phyloP scores from a whole-genome alignment of 129 eudicot species.

The Pittosporum tobira region DNA sequence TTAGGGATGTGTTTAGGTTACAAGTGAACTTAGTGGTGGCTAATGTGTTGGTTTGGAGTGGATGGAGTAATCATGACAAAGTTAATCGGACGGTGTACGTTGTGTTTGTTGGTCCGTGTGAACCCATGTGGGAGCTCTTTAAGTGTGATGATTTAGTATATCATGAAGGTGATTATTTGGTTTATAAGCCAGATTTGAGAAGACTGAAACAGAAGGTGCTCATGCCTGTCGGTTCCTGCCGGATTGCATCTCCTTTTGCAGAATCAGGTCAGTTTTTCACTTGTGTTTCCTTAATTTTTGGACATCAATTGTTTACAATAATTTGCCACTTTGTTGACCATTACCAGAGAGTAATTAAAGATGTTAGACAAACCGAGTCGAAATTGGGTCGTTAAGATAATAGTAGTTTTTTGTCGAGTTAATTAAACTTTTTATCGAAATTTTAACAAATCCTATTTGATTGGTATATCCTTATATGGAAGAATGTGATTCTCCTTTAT shows the following conservation, averaged over 20 bases:
- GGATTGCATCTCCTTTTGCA: constrained; percentile 30
- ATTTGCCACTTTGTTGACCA: no score
- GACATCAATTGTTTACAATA: no score
- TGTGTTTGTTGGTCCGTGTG: constrained; percentile 51
- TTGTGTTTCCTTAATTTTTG: background rate
- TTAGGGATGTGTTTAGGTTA: constrained; percentile 47
- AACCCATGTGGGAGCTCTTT: constrained; percentile 70
- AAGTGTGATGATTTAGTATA: constrained; percentile 69
- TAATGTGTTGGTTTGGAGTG: constrained; percentile 41
- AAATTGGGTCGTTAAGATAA: no score
- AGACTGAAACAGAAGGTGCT: constrained; percentile 39
- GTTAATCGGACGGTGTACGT: constrained; percentile 27
- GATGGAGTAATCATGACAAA: constrained; percentile 17
- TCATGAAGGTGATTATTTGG: constrained; percentile 43
- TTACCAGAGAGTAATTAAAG: no score
- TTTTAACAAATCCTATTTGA: no score
- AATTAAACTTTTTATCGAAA: no score
- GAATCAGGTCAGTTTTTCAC: constrained; percentile 20
- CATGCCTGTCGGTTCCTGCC: constrained; percentile 73
- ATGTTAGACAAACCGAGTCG: no score
- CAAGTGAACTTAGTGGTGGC: constrained; percentile 70
- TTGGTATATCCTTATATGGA: no score
- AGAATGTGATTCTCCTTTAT: no score
- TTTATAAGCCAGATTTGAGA: constrained; percentile 49
- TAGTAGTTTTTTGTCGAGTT: no score